Percentiles rank a stretch among this genome's conserved stretches.
These are phyloP conservation scores for Alternaria burnsii DNA, from an alignment of 2,329 filamentous ascomycete species.

Conservation along the genomic window DNA sequence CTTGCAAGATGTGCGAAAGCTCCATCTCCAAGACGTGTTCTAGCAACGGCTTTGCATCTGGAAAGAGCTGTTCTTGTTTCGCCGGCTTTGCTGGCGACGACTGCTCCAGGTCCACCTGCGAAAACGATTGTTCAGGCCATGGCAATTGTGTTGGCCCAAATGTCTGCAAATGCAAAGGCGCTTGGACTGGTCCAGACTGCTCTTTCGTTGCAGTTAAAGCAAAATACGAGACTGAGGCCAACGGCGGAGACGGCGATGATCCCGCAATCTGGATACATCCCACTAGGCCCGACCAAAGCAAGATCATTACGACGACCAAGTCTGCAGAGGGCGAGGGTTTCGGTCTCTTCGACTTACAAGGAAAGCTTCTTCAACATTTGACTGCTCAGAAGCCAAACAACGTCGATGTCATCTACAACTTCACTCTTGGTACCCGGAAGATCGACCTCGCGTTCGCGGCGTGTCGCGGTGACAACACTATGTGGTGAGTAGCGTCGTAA, in stretches of 20 bases:
- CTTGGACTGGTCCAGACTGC: constrained; percentile 40
- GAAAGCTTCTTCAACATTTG: constrained; percentile 58
- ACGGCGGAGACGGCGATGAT: constrained; percentile 45
- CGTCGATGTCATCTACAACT: constrained; percentile 63
- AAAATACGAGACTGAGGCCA: constrained; percentile 45
- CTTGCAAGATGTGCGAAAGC: constrained; percentile 29
- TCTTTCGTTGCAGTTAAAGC: constrained; percentile 40
- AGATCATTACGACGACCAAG: constrained; percentile 63
- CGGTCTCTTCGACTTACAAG: constrained; percentile 59
- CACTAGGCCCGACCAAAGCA: constrained; percentile 52
- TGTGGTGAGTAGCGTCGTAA: constrained; percentile 56
- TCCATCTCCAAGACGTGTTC: constrained; percentile 30
- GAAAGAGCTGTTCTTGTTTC: constrained; percentile 33
- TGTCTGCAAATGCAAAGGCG: constrained; percentile 34
- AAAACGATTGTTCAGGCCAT: constrained; percentile 39
- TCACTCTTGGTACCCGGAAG: constrained; percentile 55
- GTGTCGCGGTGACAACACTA: constrained; percentile 61
- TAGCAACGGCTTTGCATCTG: constrained; percentile 26
- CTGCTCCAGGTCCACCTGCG: constrained; percentile 31
- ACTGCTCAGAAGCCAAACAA: constrained; percentile 62
- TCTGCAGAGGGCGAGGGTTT: constrained; percentile 60
- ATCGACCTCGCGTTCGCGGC: constrained; percentile 62
- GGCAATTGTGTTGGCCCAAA: constrained; percentile 40
- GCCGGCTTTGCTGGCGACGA: constrained; percentile 34
- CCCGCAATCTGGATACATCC: constrained; percentile 46